Base-by-base conservation (phyloP, 208 protist species). In the Vickermania spadyakhi region DNA sequence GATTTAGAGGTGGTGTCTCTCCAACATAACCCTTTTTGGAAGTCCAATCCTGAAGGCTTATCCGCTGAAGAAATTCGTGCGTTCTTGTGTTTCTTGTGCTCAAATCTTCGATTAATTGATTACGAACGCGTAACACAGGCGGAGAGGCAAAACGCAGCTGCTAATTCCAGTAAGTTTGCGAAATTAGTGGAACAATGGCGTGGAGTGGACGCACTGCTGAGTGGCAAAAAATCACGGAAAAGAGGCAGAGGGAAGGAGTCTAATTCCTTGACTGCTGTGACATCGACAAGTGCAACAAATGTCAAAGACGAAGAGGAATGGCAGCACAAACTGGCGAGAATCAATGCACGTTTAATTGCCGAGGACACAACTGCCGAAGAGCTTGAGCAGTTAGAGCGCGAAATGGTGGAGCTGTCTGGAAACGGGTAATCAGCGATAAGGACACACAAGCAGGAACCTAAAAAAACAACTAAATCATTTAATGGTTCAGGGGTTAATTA, bases 21-120 rank as follows among this genome's bases (percentile, higher is more conserved):
- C 14, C 75, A 89, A 58, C 58, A 66, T 26, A 91, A 89, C 49
- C 84, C 84, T 2, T 73, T 94, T 28, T 82, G 70, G 63, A 60
- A 70, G 11, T 31, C 58, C 26, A 89, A 91, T 62, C 60, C 62
- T 14, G 72, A 67, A 25, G 54, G 54, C 18, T 79, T 69, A 31
- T 56, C 75, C 26, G 55, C 67, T 3, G 64, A 14, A n/a, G 79
- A 83, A 22, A 60, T 92, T 49, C 81, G 82, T 1, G 81, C 84
- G 13, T 92, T 91, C 66, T 49, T 94, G 18, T 71, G 89, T 30
- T 90, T 82, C 60, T 62, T 94, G 36, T 94, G 88, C 59, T 84
- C 88, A 0, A 71, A 62, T 14, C 67, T 94, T 22, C 87, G 88
- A 58, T 70, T 94, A 31, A 79, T 94, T 28, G 90, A 94, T 70